Evolutionary conservation across 768 basidiomycete species (phyloP).

Genomic region (Sporobolomyces phaffii): DNA sequence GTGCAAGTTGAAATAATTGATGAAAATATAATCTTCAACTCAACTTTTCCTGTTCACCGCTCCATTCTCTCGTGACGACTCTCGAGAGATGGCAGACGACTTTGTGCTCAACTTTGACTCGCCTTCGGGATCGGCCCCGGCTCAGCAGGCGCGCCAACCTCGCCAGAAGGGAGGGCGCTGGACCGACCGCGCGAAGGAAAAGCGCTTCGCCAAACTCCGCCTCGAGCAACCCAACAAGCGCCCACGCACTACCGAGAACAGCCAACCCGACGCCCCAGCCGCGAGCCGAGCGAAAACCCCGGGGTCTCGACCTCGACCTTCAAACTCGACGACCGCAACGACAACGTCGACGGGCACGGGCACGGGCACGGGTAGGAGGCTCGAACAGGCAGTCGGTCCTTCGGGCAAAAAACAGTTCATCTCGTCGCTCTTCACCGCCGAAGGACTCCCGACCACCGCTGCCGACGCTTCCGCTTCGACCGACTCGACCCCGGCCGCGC

Average conservation of each 20-base stretch:
- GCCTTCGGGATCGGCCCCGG: slow-evolving; percentile 26
- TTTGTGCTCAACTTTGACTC: slow-evolving; percentile 42
- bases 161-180: slow-evolving; percentile 48
- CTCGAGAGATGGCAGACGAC: slow-evolving; percentile 30
- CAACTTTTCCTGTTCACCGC: not conserved
- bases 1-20: not conserved
- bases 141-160: not conserved
- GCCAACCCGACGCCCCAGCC: slow-evolving; percentile 48
- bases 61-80: not conserved
- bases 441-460: slow-evolving; percentile 43
- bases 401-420: slow-evolving; percentile 53
- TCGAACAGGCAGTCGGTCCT: slow-evolving; percentile 28
- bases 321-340: slow-evolving; percentile 46
- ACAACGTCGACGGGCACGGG: slow-evolving; percentile 31
- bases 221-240: slow-evolving; percentile 49
- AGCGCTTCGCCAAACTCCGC: slow-evolving; percentile 20
- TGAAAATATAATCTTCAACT: not conserved
- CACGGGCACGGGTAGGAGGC: slow-evolving; percentile 15
- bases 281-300: slow-evolving; percentile 36
- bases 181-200: slow-evolving; percentile 55
- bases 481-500: slow-evolving; percentile 33
- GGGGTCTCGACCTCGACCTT: slow-evolving; percentile 6
- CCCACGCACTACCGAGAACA: slow-evolving; percentile 39
- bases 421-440: slow-evolving; percentile 71
- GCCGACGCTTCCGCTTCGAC: not conserved